Evolutionary conservation across 495 filamentous ascomycete species (phyloP), one percentile per base, ranked within the genome.

Genomic region (Trypethelium eluteriae): DNA sequence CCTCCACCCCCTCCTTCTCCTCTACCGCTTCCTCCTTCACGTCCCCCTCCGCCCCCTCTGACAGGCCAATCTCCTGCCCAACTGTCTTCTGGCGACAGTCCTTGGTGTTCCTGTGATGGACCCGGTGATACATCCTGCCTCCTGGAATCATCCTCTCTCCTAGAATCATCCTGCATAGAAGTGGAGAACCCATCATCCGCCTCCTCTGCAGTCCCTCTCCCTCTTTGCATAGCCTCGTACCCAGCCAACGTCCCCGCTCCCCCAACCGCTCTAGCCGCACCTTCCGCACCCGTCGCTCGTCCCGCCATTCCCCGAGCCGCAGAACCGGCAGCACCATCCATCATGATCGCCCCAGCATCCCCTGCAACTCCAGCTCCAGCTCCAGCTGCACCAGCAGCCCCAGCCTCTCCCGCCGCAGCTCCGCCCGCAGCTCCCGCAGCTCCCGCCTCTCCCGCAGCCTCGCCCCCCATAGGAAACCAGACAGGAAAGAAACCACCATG

Each of bases 141-240:
- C 14, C 75, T 72, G 38, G 66, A 50, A 38, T 67, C 62, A n/a
- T 67, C 64, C 34, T 18, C 39, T 46, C 64, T 18, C 47, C 25
- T 25, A 25, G 25, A 25, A 25, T 25, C 25, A 25, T 25, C 25
- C 25, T 25, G 25, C 25, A 25, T 25, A 1, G 25, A 25, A 25
- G 25, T 25, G 25, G 70, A 65, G 38, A 59, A 65, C 35, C 62
- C 67, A 56, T 73, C 69, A 47, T 71, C 69, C 18, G 4, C 11
- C 14, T 44, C 35, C 50, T 47, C 2, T 56, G 16, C 47, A 38
- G 50, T 25, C 35, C 64, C 53, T 65, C 62, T 34, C 35, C 64
- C 80, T 67, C 83, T 70, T 62, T 85, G 84, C 83, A 87, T 84
- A 0, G 85, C 85, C 70, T 87, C 86, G 72, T 86, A 86, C 12